Evolutionary conservation across 371 early-diverging fungal genomes (phyloP).

Genomic region (Mycotypha africana): DNA sequence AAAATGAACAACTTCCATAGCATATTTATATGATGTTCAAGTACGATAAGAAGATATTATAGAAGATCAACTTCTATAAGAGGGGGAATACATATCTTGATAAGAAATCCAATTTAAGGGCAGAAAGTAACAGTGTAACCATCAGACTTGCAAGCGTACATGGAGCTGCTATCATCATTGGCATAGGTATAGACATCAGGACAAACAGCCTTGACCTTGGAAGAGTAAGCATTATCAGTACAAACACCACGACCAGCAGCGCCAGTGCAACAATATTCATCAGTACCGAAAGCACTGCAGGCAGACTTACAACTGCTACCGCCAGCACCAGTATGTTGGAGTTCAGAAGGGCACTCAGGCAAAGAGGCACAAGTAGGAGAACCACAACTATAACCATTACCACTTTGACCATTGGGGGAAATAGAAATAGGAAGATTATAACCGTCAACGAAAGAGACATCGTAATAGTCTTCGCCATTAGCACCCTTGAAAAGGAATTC

Average conservation of each 20-base stretch:
- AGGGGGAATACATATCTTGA: too few species aligned
- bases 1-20: too few species aligned
- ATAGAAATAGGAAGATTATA: constrained; percentile 29
- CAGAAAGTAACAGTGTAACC: constrained; percentile 25
- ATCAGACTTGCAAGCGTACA: constrained; percentile 17
- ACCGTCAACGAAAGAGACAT: constrained; percentile 33
- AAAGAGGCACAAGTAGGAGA: constrained; percentile 19
- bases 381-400: constrained; percentile 26
- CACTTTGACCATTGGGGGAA: constrained; percentile 19
- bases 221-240: constrained; percentile 6
- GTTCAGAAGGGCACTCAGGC: constrained; percentile 25
- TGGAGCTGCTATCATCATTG: constrained; percentile 21
- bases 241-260: constrained; percentile 11
- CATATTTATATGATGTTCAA: too few species aligned
- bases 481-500: constrained; percentile 23
- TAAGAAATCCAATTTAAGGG: constrained; percentile 1
- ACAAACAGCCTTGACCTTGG: constrained; percentile 14
- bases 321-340: constrained; percentile 20
- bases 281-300: constrained; percentile 17
- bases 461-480: constrained; percentile 23
- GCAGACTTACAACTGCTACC: constrained; percentile 29
- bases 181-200: constrained; percentile 23
- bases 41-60: too few species aligned
- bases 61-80: too few species aligned
- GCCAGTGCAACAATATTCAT: constrained; percentile 25